Percentiles rank a stretch among this genome's conserved stretches.
Evolutionary conservation across 768 basidiomycete genomes (phyloP).

Genomic region (Lentinula lateritia): DNA sequence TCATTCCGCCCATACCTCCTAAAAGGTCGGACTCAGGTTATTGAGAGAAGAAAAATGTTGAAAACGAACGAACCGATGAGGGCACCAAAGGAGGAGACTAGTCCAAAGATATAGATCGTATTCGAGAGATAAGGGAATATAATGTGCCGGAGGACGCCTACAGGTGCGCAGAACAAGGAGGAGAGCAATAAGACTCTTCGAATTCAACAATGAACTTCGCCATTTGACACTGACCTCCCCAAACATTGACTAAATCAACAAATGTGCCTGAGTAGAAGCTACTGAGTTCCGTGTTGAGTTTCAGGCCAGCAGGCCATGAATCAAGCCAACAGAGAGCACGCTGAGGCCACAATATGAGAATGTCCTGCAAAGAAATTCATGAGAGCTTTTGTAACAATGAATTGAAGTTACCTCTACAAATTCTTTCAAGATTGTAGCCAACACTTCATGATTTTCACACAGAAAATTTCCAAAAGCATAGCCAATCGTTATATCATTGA

Average conservation of each 20-base stretch:
- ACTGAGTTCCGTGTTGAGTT: constrained; percentile 94
- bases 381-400: too few relatives aligned
- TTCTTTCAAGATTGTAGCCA: constrained; percentile 34
- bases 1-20: constrained; percentile 36
- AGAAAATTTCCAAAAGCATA: constrained; percentile 66
- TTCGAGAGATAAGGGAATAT: constrained; percentile 21
- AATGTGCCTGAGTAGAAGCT: constrained; percentile 75
- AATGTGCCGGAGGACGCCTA: constrained; percentile 20
- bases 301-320: constrained; percentile 93
- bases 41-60: constrained; percentile 23
- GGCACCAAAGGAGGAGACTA: constrained; percentile 20
- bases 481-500: constrained; percentile 89
- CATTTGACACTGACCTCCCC: constrained; percentile 55
- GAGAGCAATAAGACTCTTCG: neutral
- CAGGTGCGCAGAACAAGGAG: neutral
- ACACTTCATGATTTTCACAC: constrained; percentile 49
- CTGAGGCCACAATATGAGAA: constrained; percentile 44
- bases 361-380: constrained; percentile 18
- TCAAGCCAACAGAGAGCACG: constrained; percentile 76
- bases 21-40: constrained; percentile 24
- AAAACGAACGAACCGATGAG: neutral
- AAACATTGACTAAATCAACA: constrained; percentile 55
- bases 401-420: constrained; percentile 32
- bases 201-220: neutral
- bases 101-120: constrained; percentile 29